Evolutionary conservation across 2,329 filamentous ascomycete species (phyloP).

Genomic region (Diatrype stigma): DNA sequence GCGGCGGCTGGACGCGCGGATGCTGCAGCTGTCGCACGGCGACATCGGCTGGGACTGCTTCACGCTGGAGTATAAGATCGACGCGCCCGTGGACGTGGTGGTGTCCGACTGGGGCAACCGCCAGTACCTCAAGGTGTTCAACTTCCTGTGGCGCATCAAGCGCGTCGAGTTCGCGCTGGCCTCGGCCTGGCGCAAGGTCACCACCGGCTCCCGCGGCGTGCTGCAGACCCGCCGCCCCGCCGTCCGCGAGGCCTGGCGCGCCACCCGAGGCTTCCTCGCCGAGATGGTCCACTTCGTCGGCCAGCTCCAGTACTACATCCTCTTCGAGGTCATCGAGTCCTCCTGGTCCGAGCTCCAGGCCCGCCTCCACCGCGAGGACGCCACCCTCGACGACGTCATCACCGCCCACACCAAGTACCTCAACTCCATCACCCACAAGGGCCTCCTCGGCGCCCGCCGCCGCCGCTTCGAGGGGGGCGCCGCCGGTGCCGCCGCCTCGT

Average conservation of each 20-base stretch:
- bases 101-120: constrained; percentile 93
- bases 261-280: constrained; percentile 78
- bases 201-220: constrained; percentile 91
- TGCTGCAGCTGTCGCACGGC: constrained; percentile 93
- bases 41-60: constrained; percentile 99
- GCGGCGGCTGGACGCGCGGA: constrained; percentile 88
- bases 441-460: constrained; percentile 72
- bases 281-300: constrained; percentile 99
- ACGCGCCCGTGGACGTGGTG: constrained; percentile 92
- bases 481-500: constrained; percentile 16
- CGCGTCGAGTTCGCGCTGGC: constrained; percentile 91
- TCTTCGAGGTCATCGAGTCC: constrained; percentile 97
- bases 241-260: constrained; percentile 81
- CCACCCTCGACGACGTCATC: constrained; percentile 92
- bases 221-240: constrained; percentile 67
- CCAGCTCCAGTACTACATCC: constrained; percentile 96
- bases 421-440: constrained; percentile 92
- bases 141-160: constrained; percentile 97
- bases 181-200: constrained; percentile 89
- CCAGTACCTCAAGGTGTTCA: constrained; percentile 98
- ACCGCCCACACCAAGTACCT: constrained; percentile 87
- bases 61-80: constrained; percentile 97
- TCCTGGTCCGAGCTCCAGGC: constrained; percentile 89
- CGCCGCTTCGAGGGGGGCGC: constrained; percentile 33
- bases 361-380: constrained; percentile 76